Base-by-base conservation (phyloP, 257 asterid species). In the Solanum sejunctum region DNA sequence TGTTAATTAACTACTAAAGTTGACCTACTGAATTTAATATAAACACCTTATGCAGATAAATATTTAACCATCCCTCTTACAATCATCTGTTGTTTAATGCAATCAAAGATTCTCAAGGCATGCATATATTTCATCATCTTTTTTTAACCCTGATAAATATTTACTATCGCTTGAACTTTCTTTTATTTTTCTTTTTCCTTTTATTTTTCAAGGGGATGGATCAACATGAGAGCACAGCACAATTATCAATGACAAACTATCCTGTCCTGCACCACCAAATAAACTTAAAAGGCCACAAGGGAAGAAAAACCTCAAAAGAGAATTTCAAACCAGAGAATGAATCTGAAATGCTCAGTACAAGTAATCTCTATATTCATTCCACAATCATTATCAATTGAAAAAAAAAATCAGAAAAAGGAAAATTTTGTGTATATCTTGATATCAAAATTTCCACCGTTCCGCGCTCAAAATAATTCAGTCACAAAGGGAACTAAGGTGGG, bases 371-470 rank as follows among this genome's bases (percentile, higher is more conserved):
- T 75, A 16, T 49, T 23, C 82, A 51, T 77, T 16, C 47, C 47
- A 51, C 82, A 52, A 13, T 49, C 23, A 18, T 75, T 73, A 49
- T 23, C 82, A 75, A 9, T 36, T 11, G n/a, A 49, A 51, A 28
- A 64, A n/a, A 49, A 49, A 17, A 49, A 16, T 23, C 17, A 72
- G 36, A 43, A 23, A 78, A 26, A 10, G 15, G 17, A 26, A 18
- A 5, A 16, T 26, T 21, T 52, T 8, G 52, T 39, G 63, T 2
- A 28, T 52, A 23, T 15, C 73, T 83, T 57, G 61, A 82, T 75
- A 78, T 70, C 92, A 90, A 92, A 92, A 88, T 86, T 90, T 78
- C 83, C 70, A 9, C 78, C 11, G 57, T 84, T 17, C 83, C 85
- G 85, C 52, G 20, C 66, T 73, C 84, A 49, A 87, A 80, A 78